Evolutionary conservation across 352 stramenopile species (phyloP), one percentile per base, ranked within the genome.

Genomic region (Discostella stelligera): DNA sequence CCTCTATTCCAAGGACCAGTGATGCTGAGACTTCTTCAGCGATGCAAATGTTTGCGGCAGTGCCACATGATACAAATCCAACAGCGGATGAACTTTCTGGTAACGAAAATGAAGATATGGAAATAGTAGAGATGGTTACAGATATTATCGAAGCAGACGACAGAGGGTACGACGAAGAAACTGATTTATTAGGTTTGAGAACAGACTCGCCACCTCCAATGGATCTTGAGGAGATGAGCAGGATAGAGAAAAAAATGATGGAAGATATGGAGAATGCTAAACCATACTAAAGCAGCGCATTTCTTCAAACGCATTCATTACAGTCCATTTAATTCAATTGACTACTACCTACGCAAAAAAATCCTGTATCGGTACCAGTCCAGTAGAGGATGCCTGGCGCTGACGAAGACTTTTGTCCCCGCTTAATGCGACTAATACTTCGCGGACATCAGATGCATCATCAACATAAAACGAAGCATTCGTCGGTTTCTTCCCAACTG

Each of bases 401-500:
- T 65, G 49, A 68, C 62, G 48, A 16, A 82, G 32, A 23, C 58
- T 55, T 64, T 61, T 48, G 25, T 82, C 74, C 39, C 79, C 74
- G 61, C 60, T 82, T 55, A 86, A 54, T 11, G 52, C 44, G 11
- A 92, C 80, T 11, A 92, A 66, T 39, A 86, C 71, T 62, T 88
- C 74, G 4, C 78, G 76, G 0, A 92, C 87, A 49, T 89, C 80
- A 52, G 84, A 74, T 7, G 82, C 87, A 78, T 88, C 73, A 30
- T 84, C 85, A 0, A 92, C 83, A 61, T 80, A 92, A 67, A 86
- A 84, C 3, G 82, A 88, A 9, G 87, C 87, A 74, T 90, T 84
- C 3, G 69, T 88, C 55, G 80, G 79, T 64, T 92, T 92, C 60
- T 88, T 92, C 21, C 87, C 87, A 7, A 92, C 87, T n/a, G 87